Evolutionary conservation across 345 rosid genomes (phyloP).

Genomic region (Mercurialis annua): DNA sequence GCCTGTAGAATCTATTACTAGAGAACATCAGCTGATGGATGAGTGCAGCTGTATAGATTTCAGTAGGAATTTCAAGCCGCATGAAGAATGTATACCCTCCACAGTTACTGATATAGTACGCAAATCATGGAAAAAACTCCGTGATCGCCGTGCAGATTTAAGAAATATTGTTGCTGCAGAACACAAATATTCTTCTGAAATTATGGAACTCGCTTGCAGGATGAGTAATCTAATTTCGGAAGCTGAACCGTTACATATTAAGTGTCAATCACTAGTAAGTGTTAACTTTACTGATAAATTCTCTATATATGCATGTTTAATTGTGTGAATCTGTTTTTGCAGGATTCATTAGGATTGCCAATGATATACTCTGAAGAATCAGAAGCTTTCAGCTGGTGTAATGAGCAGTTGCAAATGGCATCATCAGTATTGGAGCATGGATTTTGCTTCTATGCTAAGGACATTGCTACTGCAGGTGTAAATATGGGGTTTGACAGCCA

Average conservation of each 20-base stretch:
- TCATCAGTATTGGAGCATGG: slow-evolving; percentile 54
- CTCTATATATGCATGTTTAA: slow-evolving; percentile 5
- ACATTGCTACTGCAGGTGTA: slow-evolving; percentile 35
- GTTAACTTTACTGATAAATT: neutral
- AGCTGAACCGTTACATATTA: slow-evolving; percentile 51
- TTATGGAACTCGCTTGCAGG: slow-evolving; percentile 42
- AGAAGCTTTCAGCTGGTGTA: slow-evolving; percentile 36
- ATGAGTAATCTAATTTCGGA: slow-evolving; percentile 73
- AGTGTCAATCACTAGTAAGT: slow-evolving; percentile 48
- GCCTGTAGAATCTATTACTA: slow-evolving; percentile 27
- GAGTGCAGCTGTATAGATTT: slow-evolving; percentile 84
- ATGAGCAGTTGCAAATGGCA: slow-evolving; percentile 56
- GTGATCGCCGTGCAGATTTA: slow-evolving; percentile 36
- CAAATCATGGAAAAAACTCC: slow-evolving; percentile 68
- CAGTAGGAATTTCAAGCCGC: slow-evolving; percentile 31
- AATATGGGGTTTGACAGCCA: slow-evolving; percentile 24
- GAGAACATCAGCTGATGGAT: slow-evolving; percentile 62
- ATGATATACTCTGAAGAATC: slow-evolving; percentile 37
- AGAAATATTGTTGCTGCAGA: slow-evolving; percentile 50
- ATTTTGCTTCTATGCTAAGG: slow-evolving; percentile 52
- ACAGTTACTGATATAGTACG: slow-evolving; percentile 39
- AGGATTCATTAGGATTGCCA: slow-evolving; percentile 53
- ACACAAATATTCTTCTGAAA: slow-evolving; percentile 45
- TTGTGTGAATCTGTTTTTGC: slow-evolving; percentile 23
- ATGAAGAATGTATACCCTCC: slow-evolving; percentile 26